Evolutionary conservation across 345 rosid species (phyloP), one percentile per base, ranked within the genome.

Genomic region (Pelargonium nanum): DNA sequence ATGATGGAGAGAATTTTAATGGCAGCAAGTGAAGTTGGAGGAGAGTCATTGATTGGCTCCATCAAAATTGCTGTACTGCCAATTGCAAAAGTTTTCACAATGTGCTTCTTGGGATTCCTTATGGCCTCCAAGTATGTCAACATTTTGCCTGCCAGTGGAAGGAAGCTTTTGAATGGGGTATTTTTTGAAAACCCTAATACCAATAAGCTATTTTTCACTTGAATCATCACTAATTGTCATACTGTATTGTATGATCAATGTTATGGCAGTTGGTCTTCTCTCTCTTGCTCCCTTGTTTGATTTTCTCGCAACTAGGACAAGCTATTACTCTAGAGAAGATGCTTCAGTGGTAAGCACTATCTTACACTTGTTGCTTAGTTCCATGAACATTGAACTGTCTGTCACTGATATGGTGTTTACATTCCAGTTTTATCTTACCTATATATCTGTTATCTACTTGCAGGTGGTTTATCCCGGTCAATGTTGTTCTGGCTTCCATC

Each of bases 391-490:
- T 6, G 15, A 2, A 21, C 22, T 22, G 26, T 22, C 3, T 16
- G 5, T n/a, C n/a, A n/a, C 22, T 17, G 19, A 54, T 21, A 44
- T 3, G n/a, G 22, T 53, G 30, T 22, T 34, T 22, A 19, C 1
- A 24, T 55, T 55, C 62, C 7, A 24, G 23, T 25, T 62, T 48
- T 22, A 23, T 16, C 54, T 26, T 24, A n/a, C n/a, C n/a, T n/a
- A n/a, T n/a, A n/a, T n/a, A n/a, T n/a, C n/a, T n/a, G n/a, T n/a
- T 67, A 1, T 67, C 59, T 24, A 66, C 5, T 61, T 75, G 53
- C 82, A 93, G 97, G 97, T 94, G 99, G 99, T 94, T 90, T 64
- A 94, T 94, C 78, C 99, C 97, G 7, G 67, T 83, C 66, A 94
- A 94, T 74, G 88, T 90, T 62, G 70, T 94, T 67, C 85, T 94